Conservation (phyloP, 2,329 filamentous ascomycete species). For the Drechslerella dactyloides region DNA sequence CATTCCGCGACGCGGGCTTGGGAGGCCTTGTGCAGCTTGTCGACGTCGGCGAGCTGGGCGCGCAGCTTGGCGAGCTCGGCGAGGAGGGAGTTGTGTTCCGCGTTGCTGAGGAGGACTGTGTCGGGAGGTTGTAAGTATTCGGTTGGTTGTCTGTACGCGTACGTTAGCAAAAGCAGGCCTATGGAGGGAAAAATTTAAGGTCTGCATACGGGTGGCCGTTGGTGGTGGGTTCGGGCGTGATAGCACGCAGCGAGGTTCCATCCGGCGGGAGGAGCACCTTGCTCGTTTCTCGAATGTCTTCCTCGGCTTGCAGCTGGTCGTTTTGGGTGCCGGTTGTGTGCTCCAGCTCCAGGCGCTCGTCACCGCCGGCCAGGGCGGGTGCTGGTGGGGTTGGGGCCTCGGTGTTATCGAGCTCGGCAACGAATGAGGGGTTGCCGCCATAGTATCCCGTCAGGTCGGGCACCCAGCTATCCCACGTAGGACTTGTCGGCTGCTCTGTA, state of each 20-base stretch:
- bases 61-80: constrained; percentile 15
- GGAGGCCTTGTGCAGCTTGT: constrained; percentile 16
- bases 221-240: constrained; percentile 14
- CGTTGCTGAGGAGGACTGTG: constrained; percentile 21
- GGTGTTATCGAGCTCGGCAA: constrained; percentile 28
- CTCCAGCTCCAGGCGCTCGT: constrained; percentile 22
- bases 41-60: constrained; percentile 3
- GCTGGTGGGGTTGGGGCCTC: constrained; percentile 21
- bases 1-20: constrained; percentile 25
- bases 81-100: constrained; percentile 29
- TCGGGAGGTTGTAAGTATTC: constrained; percentile 21
- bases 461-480: constrained; percentile 23
- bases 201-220: not conserved
- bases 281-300: constrained; percentile 26
- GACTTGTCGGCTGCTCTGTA: constrained; percentile 14
- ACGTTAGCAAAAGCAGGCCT: too few species aligned
- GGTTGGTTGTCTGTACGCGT: constrained; percentile 9
- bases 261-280: constrained; percentile 38
- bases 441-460: constrained; percentile 37
- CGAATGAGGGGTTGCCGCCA: constrained; percentile 23
- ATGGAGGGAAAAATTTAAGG: too few species aligned
- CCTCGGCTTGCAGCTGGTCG: constrained; percentile 20
- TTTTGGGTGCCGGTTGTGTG: constrained; percentile 9
- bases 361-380: not conserved
- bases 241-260: constrained; percentile 7